Evolutionary conservation across 2,329 filamentous ascomycete species (phyloP), one percentile per base, ranked within the genome.

Genomic region (Penicillium expansum): DNA sequence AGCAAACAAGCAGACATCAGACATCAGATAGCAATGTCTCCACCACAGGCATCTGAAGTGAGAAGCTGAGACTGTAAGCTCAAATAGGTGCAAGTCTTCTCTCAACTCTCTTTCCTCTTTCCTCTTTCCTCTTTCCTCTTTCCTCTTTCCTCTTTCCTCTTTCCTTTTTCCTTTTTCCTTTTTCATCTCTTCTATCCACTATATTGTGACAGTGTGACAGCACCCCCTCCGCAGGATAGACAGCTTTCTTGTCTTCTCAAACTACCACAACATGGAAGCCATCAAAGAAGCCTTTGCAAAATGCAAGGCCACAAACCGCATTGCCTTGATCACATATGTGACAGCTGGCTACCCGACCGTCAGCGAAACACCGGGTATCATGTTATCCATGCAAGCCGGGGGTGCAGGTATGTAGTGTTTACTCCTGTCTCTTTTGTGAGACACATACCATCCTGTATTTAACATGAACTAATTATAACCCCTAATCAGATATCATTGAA

Each of bases 251-350:
- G 16, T 27, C 39, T 24, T 14, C 39, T 10, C 16, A 27, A 5
- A 14, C 41, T 43, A 43, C 41, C 10, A 13, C 41, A 44, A 44
- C 27, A 79, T 79, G 77, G 79, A 83, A 49, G 33, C 16, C 74
- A 72, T 44, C 74, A 66, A 67, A 73, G 44, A 77, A 33, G 24
- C 77, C 3, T 85, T 85, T 65, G 79, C 77, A 33, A 72, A 75
- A 71, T 82, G 81, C 74, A 81, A 81, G 63, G 68, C 72, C 52
- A 79, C 83, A 61, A 71, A 65, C 61, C 72, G 92, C 84, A 42
- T 89, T 64, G 92, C 93, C 41, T 82, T 97, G 59, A 89, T 97
- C 65, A 92, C 92, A 16, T 97, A 97, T 81, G 91, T 96, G 72
- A 97, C 93, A 27, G 92, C 93, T 57, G 94, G 93, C 49, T 97